Conservation (phyloP, 768 basidiomycete species). For the Kwoniella dejecticola region DNA sequence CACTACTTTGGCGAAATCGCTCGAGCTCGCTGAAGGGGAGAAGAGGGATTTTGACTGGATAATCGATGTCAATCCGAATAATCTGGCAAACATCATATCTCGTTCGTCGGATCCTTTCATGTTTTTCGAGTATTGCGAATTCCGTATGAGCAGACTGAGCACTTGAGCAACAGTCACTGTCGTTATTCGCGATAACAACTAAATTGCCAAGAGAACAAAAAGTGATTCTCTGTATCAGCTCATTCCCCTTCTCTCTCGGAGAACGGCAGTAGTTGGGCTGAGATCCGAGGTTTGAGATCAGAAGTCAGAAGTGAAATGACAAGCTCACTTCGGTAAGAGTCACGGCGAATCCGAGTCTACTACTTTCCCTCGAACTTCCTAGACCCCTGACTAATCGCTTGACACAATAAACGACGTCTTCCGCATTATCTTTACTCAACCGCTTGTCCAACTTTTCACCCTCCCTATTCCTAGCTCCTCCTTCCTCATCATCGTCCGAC, state of each 20-base stretch:
- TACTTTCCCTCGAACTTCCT: constrained; percentile 88
- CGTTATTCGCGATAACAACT: constrained; percentile 77
- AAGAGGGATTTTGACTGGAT: constrained; percentile 82
- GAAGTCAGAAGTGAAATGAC: no score
- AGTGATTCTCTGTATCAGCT: constrained; percentile 4
- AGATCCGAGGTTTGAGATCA: no score
- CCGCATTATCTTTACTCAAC: constrained; percentile 70
- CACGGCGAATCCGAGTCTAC: constrained; percentile 91
- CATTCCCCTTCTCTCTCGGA: background rate
- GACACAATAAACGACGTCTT: constrained; percentile 91
- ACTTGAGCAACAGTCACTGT: constrained; percentile 79
- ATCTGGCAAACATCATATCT: constrained; percentile 84
- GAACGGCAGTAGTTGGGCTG: no score
- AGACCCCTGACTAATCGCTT: constrained; percentile 82
- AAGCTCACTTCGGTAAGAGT: constrained; percentile 90
- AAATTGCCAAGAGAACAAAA: no score
- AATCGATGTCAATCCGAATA: constrained; percentile 85
- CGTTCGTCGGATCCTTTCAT: constrained; percentile 90
- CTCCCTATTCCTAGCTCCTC: constrained; percentile 28
- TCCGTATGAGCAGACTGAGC: constrained; percentile 70
- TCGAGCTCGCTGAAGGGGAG: constrained; percentile 63
- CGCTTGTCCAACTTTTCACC: constrained; percentile 42
- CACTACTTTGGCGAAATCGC: constrained; percentile 66
- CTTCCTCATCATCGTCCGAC: constrained; percentile 50
- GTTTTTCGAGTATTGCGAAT: constrained; percentile 70